Evolutionary conservation across 1,284 basidiomycete species (phyloP), one percentile per base, ranked within the genome.

Genomic region (Ceratobasidium papillatum): DNA sequence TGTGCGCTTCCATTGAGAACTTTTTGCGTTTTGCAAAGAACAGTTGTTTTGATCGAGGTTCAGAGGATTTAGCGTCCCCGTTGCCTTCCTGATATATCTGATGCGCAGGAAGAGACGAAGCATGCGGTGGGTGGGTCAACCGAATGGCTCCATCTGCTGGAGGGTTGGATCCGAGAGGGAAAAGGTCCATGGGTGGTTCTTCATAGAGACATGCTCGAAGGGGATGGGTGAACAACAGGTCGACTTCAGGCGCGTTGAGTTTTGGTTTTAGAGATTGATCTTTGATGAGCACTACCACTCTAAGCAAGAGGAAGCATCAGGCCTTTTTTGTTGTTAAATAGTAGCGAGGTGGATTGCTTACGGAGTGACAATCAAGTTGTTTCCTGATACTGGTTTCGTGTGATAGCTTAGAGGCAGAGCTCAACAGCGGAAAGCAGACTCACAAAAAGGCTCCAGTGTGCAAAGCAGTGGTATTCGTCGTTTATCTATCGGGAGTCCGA

Each of bases 211-310:
- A 93, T 1, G 91, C 87, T 1, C 83, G 81, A 11, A 96, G 87
- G 0, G 94, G 93, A 80, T 94, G 93, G 0, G 92, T 93, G 82
- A 96, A 96, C 52, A 96, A 85, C 45, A 87, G 86, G 2, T 87
- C 83, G 19, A 96, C 94, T 85, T 96, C 94, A 7, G 88, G 85
- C 12, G 86, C 81, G 80, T 95, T 95, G 9, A 95, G 84, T 27
- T 93, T 90, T 0, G 94, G 94, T 89, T 94, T 80, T 45, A 79
- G 19, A 69, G 76, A 65, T 77, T 77, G 88, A 80, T 95, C 93
- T 0, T 92, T 86, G 34, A 94, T 89, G 12, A 96, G 85, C 3
- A 94, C 91, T 19, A 95, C 91, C 0, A 95, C 91, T 3, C 93
- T 95, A 78, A 7, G n/a, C 17, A 22, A 63, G 36, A 22, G 32